phyloP scores from a whole-genome alignment of 805 yeast species.

The Kodamaea restingae region DNA sequence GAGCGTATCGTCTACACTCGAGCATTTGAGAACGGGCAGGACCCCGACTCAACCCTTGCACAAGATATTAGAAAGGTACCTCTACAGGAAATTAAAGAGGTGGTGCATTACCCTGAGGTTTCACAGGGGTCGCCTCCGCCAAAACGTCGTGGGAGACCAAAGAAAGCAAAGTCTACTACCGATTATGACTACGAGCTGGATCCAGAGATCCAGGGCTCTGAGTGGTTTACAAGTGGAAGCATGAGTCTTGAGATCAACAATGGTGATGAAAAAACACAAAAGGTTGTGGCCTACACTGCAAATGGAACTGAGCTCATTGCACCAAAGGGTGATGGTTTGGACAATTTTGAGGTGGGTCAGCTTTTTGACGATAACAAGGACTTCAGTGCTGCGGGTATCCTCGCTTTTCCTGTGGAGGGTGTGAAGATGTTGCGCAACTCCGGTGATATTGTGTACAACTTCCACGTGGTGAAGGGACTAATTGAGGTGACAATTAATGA shows the following conservation, averaged over 20 bases:
- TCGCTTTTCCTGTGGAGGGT: conserved; percentile 60
- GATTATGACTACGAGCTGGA: conserved; percentile 33
- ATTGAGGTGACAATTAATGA: conserved; percentile 64
- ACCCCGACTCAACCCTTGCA: conserved; percentile 41
- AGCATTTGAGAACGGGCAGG: conserved; percentile 29
- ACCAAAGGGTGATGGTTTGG: conserved; percentile 26
- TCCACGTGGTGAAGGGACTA: conserved; percentile 68
- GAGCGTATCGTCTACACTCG: conserved; percentile 62
- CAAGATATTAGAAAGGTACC: conserved; percentile 36
- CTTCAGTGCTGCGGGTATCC: conserved; percentile 68
- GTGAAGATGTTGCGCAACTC: conserved; percentile 58
- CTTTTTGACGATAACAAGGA: conserved; percentile 61
- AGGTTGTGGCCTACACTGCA: conserved; percentile 65
- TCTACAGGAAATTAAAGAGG: conserved; percentile 55
- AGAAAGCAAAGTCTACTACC: conserved; percentile 13
- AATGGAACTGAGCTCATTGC: conserved; percentile 40
- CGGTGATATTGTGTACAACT: conserved; percentile 65
- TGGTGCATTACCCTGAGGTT: conserved; percentile 47
- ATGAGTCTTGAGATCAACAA: conserved; percentile 45
- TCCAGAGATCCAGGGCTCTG: conserved; percentile 44
- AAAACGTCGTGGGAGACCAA: conserved; percentile 18
- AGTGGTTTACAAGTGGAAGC: conserved; percentile 46
- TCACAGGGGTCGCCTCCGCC: conserved; percentile 5
- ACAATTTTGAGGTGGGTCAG: conserved; percentile 58
- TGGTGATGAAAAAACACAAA: conserved; percentile 38